Base-by-base conservation (phyloP, 495 filamentous ascomycete genomes). In the Neohortaea acidophila region DNA sequence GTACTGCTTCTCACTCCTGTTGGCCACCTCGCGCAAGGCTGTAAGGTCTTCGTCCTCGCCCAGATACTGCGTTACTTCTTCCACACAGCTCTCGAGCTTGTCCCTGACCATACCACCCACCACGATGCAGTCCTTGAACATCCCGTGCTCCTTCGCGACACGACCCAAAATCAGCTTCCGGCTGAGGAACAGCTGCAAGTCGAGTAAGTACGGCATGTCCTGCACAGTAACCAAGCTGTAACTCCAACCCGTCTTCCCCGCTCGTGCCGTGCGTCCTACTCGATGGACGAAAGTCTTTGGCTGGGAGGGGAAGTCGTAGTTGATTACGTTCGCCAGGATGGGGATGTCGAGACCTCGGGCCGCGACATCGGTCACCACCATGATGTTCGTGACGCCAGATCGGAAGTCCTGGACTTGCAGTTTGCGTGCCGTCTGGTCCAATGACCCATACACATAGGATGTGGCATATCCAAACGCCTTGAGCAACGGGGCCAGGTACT, bases 301-400 rank as follows among this genome's bases (percentile, higher is more conserved):
- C 50, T 96, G 87, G 4, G 87, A 77, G 2, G 89, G 89, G 52
- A 99, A 96, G 46, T 96, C 84, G 64, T 91, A 99, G 64, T 99
- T 96, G 62, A 99, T 89, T 36, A 96, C 89, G 53, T 99, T 94
- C 27, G 84, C 85, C 9, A 99, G 73, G 22, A 92, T 66, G 0
- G 89, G 89, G 45, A 96, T 93, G 75, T 99, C 89, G 43, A 99
- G 91, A 68, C 89, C 89, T 64, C 89, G 69, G 9, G 89, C 89
- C 10, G 91, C 89, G 22, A 99, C 85, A 57, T 99, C 89, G 4
- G 89, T 99, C 22, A 94, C 86, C n/a, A 97, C 84, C 1, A 97
- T 60, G 31, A 97, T 85, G 48, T 89, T 82, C 0, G 89, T 79
- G 34, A 77, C 63, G 15, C 91, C 89, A 7, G 64, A 68, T 36